Evolutionary conservation across 768 basidiomycete species (phyloP), one percentile per base, ranked within the genome.

Genomic region (Tephrocybe sp.): DNA sequence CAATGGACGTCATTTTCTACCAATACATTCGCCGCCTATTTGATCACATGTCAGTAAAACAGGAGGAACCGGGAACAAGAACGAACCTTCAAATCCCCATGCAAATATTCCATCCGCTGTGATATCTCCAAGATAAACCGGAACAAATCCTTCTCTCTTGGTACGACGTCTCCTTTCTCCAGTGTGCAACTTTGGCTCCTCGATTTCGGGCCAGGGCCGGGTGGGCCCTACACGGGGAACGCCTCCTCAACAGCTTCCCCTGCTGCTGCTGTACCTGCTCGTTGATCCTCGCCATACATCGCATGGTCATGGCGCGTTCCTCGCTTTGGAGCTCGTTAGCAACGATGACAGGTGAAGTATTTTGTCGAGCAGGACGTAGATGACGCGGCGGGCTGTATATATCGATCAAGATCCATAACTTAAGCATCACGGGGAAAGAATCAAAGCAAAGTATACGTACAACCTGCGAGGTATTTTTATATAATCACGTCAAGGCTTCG

Each of bases 71-170:
- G 5, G 32, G 15, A 21, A 26, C 16, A 24, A n/a, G 35, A 9
- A 60, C 71, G 45, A 27, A 86, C 89, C 76, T 91, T 92, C 42
- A 93, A 72, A 66, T 92, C 87, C 1, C 89, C 90, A 64, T 94
- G 91, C 53, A 94, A 64, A 63, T 92, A 92, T 44, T 80, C 76
- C 89, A 94, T 90, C 8, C 90, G 90, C 58, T 79, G 76, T 9
- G 88, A 83, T 54, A 92, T 81, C 65, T 92, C 85, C 49, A 83
- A 73, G 61, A 92, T 79, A 66, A 82, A 83, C 56, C 76, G 72
- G 58, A 84, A 70, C 32, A 78, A 62, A 53, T 86, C 80, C n/a
- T 67, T 66, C 28, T 47, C 47, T 18, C 39, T 44, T 36, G 34
- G 27, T 13, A 38, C 31, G 16, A n/a, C 22, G 26, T 12, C 47